Conservation (phyloP, 1,139 yeast genomes). For the Kluyveromyces sp. region DNA sequence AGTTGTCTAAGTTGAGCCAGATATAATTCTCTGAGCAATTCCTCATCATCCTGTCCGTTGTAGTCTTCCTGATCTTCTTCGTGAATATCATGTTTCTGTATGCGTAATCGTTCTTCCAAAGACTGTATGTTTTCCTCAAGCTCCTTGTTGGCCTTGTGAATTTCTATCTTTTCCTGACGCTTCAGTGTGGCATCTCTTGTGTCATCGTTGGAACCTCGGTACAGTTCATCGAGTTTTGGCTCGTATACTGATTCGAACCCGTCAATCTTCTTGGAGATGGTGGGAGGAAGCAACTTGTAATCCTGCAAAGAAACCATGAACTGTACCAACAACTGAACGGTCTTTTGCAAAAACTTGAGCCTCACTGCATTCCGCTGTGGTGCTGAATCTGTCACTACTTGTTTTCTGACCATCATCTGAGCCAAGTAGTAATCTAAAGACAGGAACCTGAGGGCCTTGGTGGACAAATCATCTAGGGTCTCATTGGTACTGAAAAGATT, state of each 20-base stretch:
- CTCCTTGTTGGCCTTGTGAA: conserved; percentile 54
- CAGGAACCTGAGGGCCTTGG: conserved; percentile 49
- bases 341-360: conserved; percentile 36
- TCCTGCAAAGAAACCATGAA: conserved; percentile 40
- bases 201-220: conserved; percentile 18
- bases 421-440: conserved; percentile 49
- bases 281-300: conserved; percentile 38
- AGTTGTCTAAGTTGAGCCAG: conserved; percentile 48
- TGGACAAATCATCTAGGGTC: conserved; percentile 47
- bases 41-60: conserved; percentile 37
- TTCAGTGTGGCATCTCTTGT: conserved; percentile 43
- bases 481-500: conserved; percentile 60
- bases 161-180: conserved; percentile 67
- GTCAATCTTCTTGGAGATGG: conserved; percentile 39
- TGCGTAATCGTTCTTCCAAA: conserved; percentile 32
- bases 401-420: conserved; percentile 25
- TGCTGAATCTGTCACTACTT: conserved; percentile 15
- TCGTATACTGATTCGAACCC: conserved; percentile 36
- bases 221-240: conserved; percentile 39
- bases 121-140: conserved; percentile 39
- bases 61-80: conserved; percentile 31
- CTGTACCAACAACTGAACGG: conserved; percentile 39
- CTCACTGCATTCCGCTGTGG: conserved; percentile 28
- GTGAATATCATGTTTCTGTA: conserved; percentile 1
- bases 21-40: conserved; percentile 46